phyloP scores from a whole-genome alignment of 2,329 filamentous ascomycete species.

The Albifimbria verrucaria region DNA sequence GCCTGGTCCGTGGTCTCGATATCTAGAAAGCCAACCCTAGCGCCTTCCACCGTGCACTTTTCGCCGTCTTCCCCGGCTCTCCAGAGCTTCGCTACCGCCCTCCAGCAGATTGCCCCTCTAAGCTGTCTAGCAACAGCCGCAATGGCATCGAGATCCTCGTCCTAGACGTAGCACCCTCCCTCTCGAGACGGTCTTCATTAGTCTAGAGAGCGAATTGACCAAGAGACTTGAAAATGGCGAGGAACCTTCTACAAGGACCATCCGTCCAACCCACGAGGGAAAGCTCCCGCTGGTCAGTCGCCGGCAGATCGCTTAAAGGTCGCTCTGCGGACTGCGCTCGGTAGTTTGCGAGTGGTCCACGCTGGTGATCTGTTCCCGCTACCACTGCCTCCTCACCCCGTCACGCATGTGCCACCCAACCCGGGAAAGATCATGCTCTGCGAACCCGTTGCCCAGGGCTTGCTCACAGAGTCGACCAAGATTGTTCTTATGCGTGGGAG shows the following conservation, averaged over 20 bases:
- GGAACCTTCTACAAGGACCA: conserved; percentile 73
- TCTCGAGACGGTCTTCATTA: conserved; percentile 84
- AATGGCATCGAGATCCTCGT: conserved; percentile 80
- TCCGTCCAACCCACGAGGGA: conserved; percentile 37
- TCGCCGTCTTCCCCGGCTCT: conserved; percentile 69
- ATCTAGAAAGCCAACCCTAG: conserved; percentile 58
- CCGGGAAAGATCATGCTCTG: conserved; percentile 89
- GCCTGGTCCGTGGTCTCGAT: conserved; percentile 87
- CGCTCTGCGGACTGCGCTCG: conserved; percentile 71
- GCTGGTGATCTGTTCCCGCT: conserved; percentile 75
- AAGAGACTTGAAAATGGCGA: conserved; percentile 75
- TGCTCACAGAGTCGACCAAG: conserved; percentile 73
- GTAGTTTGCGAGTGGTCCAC: conserved; percentile 73
- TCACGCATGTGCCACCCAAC: conserved; percentile 79
- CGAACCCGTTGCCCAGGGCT: conserved; percentile 87
- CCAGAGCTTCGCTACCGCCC: conserved; percentile 72
- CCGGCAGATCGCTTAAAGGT: conserved; percentile 58
- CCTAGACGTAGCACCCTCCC: conserved; percentile 77
- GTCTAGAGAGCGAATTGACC: conserved; percentile 75
- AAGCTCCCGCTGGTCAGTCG: conserved; percentile 29
- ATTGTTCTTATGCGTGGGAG: conserved; percentile 73
- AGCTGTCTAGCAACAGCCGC: conserved; percentile 67
- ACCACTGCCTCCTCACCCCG: conserved; percentile 76
- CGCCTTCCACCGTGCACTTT: conserved; percentile 76
- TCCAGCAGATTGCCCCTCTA: conserved; percentile 75